phyloP scores from a whole-genome alignment of 73 alveolate species.

The Halteria grandinella region DNA sequence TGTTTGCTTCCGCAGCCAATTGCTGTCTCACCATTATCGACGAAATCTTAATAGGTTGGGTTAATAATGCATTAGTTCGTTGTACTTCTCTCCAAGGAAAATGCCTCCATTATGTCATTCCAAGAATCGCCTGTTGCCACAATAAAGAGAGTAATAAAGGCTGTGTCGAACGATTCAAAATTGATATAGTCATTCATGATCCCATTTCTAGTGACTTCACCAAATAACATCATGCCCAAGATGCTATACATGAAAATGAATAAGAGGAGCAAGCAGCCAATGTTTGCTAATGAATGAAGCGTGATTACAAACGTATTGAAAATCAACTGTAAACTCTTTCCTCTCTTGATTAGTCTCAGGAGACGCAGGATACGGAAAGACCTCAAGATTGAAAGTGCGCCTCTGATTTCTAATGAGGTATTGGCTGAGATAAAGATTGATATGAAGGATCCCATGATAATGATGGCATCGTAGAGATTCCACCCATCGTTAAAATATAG shows the following conservation, averaged over 20 bases:
- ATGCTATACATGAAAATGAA: constrained; percentile 53
- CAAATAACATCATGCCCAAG: constrained; percentile 60
- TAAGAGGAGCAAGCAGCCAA: constrained; percentile 56
- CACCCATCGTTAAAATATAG: constrained; percentile 69
- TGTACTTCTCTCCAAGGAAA: background rate
- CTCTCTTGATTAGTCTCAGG: constrained; percentile 61
- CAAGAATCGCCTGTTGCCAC: constrained; percentile 58
- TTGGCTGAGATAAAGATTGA: constrained; percentile 29
- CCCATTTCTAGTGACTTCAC: constrained; percentile 3
- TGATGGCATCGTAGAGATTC: constrained; percentile 78
- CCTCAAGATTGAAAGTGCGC: constrained; percentile 54
- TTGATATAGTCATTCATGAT: background rate
- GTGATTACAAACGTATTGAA: constrained; percentile 62
- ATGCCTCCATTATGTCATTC: constrained; percentile 41
- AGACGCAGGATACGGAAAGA: constrained; percentile 65
- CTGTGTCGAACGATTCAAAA: constrained; percentile 25
- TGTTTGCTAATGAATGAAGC: constrained; percentile 62
- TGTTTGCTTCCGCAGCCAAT: constrained; percentile 50
- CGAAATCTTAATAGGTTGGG: constrained; percentile 25
- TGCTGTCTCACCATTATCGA: constrained; percentile 7
- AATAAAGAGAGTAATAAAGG: constrained; percentile 30
- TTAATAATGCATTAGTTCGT: constrained; percentile 2
- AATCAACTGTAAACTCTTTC: constrained; percentile 54
- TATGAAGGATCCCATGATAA: constrained; percentile 53
- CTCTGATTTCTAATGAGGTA: background rate